phyloP scores from a whole-genome alignment of 495 filamentous ascomycete species.

The Talaromyces stipitatus region DNA sequence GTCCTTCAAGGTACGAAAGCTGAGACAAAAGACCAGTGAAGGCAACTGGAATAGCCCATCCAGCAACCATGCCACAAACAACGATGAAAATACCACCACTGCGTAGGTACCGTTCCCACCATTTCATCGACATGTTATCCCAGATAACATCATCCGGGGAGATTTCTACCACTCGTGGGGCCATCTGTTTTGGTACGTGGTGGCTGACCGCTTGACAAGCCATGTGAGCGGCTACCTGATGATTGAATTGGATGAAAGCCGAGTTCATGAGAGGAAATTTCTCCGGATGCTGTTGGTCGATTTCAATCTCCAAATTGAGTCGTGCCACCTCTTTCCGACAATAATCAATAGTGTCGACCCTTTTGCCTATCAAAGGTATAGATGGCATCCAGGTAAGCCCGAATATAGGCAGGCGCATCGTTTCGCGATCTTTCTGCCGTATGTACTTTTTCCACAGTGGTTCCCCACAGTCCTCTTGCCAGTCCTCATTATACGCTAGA shows the following conservation, averaged over 20 bases:
- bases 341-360: constrained; percentile 92
- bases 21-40: constrained; percentile 79
- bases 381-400: constrained; percentile 75
- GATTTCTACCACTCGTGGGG: constrained; percentile 85
- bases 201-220: constrained; percentile 89
- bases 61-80: constrained; percentile 70
- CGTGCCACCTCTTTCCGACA: constrained; percentile 83
- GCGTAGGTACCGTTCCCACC: constrained; percentile 86
- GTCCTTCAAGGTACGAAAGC: constrained; percentile 55
- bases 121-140: constrained; percentile 96
- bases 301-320: constrained; percentile 87
- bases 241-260: constrained; percentile 97
- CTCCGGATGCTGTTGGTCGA: constrained; percentile 80
- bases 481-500: constrained; percentile 58
- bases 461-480: constrained; percentile 57
- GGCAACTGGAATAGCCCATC: constrained; percentile 88
- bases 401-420: constrained; percentile 73
- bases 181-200: constrained; percentile 90
- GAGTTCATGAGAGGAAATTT: constrained; percentile 93
- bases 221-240: constrained; percentile 97
- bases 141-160: constrained; percentile 91
- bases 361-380: constrained; percentile 73
- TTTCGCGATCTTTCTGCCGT: constrained; percentile 72
- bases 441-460: constrained; percentile 80
- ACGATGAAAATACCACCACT: constrained; percentile 56